These are phyloP conservation scores for Anaeromyces robustus DNA, from an alignment of 192 early-diverging fungal genomes.

Conservation along the genomic window DNA sequence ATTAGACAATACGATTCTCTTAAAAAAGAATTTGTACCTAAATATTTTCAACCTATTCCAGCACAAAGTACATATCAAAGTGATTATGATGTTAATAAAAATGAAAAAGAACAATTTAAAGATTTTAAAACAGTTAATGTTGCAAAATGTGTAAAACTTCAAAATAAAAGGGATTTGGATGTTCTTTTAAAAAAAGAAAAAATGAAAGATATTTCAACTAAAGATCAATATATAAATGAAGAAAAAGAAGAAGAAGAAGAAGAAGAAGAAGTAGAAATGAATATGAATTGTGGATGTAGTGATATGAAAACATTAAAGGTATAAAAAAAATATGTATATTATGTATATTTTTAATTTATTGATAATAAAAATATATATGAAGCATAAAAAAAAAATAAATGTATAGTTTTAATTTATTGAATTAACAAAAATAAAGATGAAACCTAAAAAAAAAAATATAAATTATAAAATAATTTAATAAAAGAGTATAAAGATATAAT, in stretches of 20 bases:
- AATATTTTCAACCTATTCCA: not conserved
- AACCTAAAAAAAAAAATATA: too few species aligned
- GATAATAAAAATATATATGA: too few species aligned
- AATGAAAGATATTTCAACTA: not conserved
- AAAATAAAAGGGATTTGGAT: not conserved
- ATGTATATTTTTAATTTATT: too few species aligned
- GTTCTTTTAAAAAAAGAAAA: not conserved
- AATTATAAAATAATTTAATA: too few species aligned
- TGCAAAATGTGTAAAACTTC: not conserved
- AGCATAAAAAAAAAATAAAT: too few species aligned
- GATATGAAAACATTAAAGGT: too few species aligned
- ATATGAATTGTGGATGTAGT: too few species aligned
- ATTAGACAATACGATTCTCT: not conserved
- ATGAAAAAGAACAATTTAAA: not conserved
- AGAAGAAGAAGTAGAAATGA: too few species aligned
- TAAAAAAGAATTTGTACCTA: not conserved
- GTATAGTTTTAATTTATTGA: too few species aligned
- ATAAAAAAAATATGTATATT: too few species aligned
- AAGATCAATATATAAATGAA: not conserved
- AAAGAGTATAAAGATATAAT: too few species aligned
- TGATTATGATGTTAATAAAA: not conserved
- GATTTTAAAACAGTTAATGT: not conserved
- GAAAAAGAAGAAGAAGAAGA: not conserved
- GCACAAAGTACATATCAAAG: not conserved
- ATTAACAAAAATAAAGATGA: too few species aligned